These are phyloP conservation scores for Colletotrichum viniferum DNA, from an alignment of 2,329 filamentous ascomycete species.

Conservation along the genomic window DNA sequence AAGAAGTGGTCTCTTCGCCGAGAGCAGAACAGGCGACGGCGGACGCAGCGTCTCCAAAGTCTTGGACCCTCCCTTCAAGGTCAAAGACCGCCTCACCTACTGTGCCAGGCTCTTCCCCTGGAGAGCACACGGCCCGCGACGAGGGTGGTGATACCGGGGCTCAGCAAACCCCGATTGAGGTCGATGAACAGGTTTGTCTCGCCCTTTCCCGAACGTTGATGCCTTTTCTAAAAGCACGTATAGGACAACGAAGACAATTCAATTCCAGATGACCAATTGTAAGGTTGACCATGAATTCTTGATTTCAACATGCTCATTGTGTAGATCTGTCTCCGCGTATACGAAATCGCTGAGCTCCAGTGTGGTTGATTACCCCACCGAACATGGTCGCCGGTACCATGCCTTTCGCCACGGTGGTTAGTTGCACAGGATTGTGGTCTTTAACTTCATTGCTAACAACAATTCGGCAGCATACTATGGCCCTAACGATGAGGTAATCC, in stretches of 20 bases:
- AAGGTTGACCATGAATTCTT: fast-evolving
- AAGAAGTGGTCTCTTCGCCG: no score
- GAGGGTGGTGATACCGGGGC: no score
- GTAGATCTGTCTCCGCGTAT: not conserved
- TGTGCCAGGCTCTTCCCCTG: not conserved
- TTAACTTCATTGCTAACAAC: not conserved
- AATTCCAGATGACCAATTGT: not conserved
- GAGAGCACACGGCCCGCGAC: no score
- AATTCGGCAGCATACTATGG: constrained; percentile 29
- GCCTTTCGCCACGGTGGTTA: not conserved
- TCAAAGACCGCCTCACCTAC: not conserved
- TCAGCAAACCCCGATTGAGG: no score
- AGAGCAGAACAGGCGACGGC: no score
- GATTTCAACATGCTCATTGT: fast-evolving
- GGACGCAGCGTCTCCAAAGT: not conserved
- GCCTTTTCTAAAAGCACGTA: no score
- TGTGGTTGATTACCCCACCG: not conserved
- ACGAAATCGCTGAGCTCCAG: not conserved
- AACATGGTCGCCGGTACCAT: constrained; percentile 12
- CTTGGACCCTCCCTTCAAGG: no score
- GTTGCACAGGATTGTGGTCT: not conserved
- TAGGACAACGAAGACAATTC: not conserved
- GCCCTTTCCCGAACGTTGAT: no score
- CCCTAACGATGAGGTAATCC: constrained; percentile 37
- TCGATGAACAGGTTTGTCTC: no score